Evolutionary conservation across 2,329 filamentous ascomycete species (phyloP).

Genomic region (Eutypa lata): DNA sequence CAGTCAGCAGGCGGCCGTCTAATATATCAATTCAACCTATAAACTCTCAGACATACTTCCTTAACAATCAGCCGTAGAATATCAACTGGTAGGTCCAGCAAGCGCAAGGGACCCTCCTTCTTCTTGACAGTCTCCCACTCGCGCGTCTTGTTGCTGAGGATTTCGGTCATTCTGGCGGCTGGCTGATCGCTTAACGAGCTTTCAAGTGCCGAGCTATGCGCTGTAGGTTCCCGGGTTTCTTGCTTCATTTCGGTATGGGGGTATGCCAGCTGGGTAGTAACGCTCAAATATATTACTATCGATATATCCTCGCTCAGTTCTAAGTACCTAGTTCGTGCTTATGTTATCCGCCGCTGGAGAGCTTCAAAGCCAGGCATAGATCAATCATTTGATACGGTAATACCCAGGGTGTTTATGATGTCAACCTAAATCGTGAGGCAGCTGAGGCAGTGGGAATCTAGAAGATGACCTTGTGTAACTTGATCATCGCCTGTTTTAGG

Average conservation of each 20-base stretch:
- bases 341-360: too few relatives aligned
- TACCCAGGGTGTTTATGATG: too few relatives aligned
- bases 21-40: neutral
- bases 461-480: too few relatives aligned
- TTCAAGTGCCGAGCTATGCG: conserved; percentile 17
- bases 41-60: conserved; percentile 51
- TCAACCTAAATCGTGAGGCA: too few relatives aligned
- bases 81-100: conserved; percentile 76
- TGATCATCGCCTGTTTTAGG: too few relatives aligned
- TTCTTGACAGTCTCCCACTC: conserved; percentile 63
- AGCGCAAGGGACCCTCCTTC: conserved; percentile 54
- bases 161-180: conserved; percentile 32
- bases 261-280: too few relatives aligned
- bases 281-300: too few relatives aligned
- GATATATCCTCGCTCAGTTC: too few relatives aligned
- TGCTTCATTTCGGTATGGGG: neutral
- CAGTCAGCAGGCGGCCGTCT: neutral
- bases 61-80: conserved; percentile 75
- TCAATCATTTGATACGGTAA: too few relatives aligned
- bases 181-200: conserved; percentile 15
- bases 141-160: conserved; percentile 59
- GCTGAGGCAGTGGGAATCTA: too few relatives aligned
- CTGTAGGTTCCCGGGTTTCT: conserved; percentile 2
- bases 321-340: too few relatives aligned
- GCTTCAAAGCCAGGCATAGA: too few relatives aligned